Conservation (phyloP, 2,329 filamentous ascomycete species). For the Fusarium liriodendri region DNA sequence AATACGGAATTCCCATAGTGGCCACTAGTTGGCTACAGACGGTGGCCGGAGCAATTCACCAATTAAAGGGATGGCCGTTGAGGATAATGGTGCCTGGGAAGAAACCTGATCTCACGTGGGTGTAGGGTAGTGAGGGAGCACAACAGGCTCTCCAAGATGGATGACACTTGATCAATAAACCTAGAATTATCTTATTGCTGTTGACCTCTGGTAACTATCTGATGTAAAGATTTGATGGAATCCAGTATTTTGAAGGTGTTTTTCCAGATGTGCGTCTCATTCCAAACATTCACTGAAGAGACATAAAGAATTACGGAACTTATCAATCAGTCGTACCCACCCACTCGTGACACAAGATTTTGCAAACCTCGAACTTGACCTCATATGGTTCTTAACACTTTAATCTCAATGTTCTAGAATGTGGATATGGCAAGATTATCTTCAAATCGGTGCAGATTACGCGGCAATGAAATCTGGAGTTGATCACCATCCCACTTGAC, state of each 20-base stretch:
- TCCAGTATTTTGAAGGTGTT: too few species aligned
- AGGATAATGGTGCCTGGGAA: conserved; percentile 40
- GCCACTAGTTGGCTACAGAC: conserved; percentile 37
- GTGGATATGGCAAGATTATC: not conserved
- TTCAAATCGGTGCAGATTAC: not conserved
- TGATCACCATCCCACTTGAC: not conserved
- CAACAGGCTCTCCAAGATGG: too few species aligned
- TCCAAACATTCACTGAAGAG: too few species aligned
- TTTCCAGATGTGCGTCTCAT: too few species aligned
- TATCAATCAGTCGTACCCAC: too few species aligned
- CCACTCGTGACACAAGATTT: not conserved
- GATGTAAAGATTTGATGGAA: not conserved
- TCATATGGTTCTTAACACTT: not conserved
- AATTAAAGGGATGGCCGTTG: conserved; percentile 37
- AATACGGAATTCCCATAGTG: conserved; percentile 41
- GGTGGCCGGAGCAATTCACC: conserved; percentile 28
- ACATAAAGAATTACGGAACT: too few species aligned
- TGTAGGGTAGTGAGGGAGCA: not conserved
- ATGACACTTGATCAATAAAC: too few species aligned
- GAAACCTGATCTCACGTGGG: conserved; percentile 16
- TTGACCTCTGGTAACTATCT: not conserved
- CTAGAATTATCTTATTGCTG: not conserved
- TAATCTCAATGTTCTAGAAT: not conserved
- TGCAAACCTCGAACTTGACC: not conserved
- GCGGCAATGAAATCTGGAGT: not conserved